Conservation (phyloP, 208 protist species). For the Wallacemonas sp. region DNA sequence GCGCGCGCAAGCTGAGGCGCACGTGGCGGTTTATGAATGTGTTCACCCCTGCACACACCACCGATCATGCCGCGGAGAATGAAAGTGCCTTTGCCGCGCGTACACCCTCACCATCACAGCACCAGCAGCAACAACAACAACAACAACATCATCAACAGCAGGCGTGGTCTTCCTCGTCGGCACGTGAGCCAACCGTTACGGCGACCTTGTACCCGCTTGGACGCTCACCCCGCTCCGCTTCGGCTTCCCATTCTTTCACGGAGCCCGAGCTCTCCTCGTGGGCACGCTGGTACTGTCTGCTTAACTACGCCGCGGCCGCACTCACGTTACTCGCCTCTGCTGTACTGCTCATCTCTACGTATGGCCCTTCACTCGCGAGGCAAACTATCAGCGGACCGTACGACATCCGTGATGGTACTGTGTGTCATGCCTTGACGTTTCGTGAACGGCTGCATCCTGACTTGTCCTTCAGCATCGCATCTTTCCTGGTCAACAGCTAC, state of each 20-base stretch:
- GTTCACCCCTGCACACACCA: conserved; percentile 4
- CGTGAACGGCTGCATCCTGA: conserved; percentile 32
- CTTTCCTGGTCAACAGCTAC: conserved; percentile 45
- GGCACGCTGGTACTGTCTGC: conserved; percentile 31
- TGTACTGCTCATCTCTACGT: conserved; percentile 13
- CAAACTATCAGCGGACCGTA: conserved; percentile 5
- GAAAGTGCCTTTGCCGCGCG: no score
- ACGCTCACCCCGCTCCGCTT: no score
- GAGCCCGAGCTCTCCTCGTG: conserved; percentile 17
- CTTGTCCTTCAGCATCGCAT: conserved; percentile 44
- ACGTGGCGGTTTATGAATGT: conserved; percentile 26
- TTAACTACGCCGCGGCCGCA: conserved; percentile 32
- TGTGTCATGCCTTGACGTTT: conserved; percentile 37
- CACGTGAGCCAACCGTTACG: no score
- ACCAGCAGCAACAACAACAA: no score
- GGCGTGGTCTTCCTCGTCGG: no score
- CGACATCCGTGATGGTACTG: conserved; percentile 33
- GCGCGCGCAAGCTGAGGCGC: conserved; percentile 5
- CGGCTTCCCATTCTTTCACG: no score
- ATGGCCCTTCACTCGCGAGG: conserved; percentile 7
- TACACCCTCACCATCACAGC: no score
- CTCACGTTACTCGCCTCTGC: conserved; percentile 20
- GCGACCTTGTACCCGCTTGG: no score
- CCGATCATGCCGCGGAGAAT: background rate
- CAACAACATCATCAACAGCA: no score